phyloP scores from a whole-genome alignment of 441 rosid genomes.

The Arabidopsis hybrid region DNA sequence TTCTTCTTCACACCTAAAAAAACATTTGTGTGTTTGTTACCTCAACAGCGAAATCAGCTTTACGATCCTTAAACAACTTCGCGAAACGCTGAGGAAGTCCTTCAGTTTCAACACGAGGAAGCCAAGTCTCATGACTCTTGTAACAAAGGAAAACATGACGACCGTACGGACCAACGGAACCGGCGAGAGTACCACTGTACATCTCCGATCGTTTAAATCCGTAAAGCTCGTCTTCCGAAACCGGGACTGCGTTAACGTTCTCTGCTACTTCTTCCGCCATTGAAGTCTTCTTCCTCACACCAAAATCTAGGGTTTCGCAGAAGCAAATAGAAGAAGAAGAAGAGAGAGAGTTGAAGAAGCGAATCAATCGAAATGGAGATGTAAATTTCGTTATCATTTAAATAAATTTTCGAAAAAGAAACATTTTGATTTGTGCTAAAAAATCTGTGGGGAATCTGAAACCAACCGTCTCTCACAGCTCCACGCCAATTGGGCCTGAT shows the following conservation, averaged over 20 bases:
- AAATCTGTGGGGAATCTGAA: conserved; percentile 5
- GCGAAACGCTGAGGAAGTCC: conserved; percentile 70
- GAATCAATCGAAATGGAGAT: conserved; percentile 27
- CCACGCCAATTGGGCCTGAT: conserved; percentile 35
- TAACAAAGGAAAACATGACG: conserved; percentile 85
- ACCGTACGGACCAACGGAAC: conserved; percentile 70
- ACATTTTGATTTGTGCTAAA: background rate
- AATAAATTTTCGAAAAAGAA: background rate
- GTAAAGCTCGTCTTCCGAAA: conserved; percentile 56
- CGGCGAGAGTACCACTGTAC: conserved; percentile 65
- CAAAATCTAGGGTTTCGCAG: conserved; percentile 18
- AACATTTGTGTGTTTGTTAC: conserved; percentile 36
- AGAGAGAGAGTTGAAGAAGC: conserved; percentile 26
- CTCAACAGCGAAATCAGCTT: conserved; percentile 62
- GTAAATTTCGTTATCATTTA: conserved; percentile 41
- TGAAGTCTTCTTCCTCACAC: conserved; percentile 9
- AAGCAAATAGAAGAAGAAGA: conserved; percentile 9
- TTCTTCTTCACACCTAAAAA: background rate
- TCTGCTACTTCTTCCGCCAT: conserved; percentile 52
- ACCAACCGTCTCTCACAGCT: conserved; percentile 35
- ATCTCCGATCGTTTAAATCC: conserved; percentile 85
- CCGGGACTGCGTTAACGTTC: conserved; percentile 36
- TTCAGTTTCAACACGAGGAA: conserved; percentile 72
- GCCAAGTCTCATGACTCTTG: conserved; percentile 68
- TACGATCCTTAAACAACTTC: conserved; percentile 69